These are phyloP conservation scores for Thalassiosira hispida DNA, from an alignment of 352 stramenopile species.

Conservation along the genomic window DNA sequence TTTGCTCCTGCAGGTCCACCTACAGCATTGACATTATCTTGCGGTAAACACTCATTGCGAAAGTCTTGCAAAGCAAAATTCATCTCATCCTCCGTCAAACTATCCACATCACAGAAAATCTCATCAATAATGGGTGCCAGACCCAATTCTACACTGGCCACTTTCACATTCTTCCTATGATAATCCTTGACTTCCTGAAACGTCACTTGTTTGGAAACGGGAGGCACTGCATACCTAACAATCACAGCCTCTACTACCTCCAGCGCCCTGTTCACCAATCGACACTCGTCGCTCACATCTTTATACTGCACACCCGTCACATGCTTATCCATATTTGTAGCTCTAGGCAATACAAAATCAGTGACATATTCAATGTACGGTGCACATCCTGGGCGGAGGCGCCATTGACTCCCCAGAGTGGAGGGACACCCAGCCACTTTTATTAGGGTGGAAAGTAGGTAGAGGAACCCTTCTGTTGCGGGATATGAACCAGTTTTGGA, in stretches of 20 bases:
- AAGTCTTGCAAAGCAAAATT: conserved; percentile 45
- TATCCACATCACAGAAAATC: conserved; percentile 38
- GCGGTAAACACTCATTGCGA: conserved; percentile 30
- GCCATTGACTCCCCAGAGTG: conserved; percentile 64
- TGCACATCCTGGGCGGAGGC: conserved; percentile 65
- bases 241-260: conserved; percentile 73
- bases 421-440: conserved; percentile 65
- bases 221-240: conserved; percentile 62
- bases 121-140: conserved; percentile 36
- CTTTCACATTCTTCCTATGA: conserved; percentile 28
- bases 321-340: conserved; percentile 47
- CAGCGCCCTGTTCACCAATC: conserved; percentile 64
- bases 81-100: conserved; percentile 36
- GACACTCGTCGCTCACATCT: conserved; percentile 58
- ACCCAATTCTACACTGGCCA: conserved; percentile 35
- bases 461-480: conserved; percentile 80
- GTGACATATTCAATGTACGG: conserved; percentile 84
- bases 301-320: conserved; percentile 59
- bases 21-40: conserved; percentile 2
- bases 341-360: conserved; percentile 74
- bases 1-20: neutral
- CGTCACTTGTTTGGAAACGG: conserved; percentile 8
- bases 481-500: conserved; percentile 65
- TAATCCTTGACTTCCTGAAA: conserved; percentile 40
- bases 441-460: conserved; percentile 72